Base-by-base conservation (phyloP, 768 basidiomycete species). In the Russula brevipes region DNA sequence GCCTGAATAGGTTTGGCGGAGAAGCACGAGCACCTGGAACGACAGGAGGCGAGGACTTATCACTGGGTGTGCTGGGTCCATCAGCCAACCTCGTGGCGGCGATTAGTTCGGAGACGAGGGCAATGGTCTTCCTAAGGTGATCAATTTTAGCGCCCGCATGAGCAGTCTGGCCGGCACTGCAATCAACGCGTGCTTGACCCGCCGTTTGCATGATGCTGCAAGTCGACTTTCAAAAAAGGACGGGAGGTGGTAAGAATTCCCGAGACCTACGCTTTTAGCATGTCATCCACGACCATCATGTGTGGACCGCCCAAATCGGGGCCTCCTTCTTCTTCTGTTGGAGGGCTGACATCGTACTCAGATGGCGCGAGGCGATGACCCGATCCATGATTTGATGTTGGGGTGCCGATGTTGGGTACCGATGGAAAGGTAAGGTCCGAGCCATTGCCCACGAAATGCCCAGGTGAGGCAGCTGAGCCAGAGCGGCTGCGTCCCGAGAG, bases 151-250 rank as follows among this genome's bases (percentile, higher is more conserved):
- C 77, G 45, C 77, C 76, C 6, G 81, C 81, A 67, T 81, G 79
- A 8, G 76, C 64, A 54, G 77, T 78, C 65, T 82, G 79, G n/a
- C 73, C 79, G 16, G 72, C 64, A 35, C 75, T 75, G 65, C 81
- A 85, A 39, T 80, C 80, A 44, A 77, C 77, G 46, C 79, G 81
- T 47, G 83, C 85, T 49, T 82, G 81, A 57, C 80, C 77, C 44
- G 85, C 85, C 16, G 84, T 85, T 59, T 81, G 78, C 46, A 81
- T 83, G 67, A 87, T 85, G 72, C 86, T 87, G 69, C 46, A 66
- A 59, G 65, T 61, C 57, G 69, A 64, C 35, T 44, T 56, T 57
- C 33, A 66, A 60, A 57, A 56, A 51, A 59, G 31, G 38, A 14
- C n/a, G 53, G 63, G 45, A 49, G 59, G n/a, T 46, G 61, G 62